These are phyloP conservation scores for Solanum ossicruentum DNA, from an alignment of 257 asterid species.

Conservation along the genomic window DNA sequence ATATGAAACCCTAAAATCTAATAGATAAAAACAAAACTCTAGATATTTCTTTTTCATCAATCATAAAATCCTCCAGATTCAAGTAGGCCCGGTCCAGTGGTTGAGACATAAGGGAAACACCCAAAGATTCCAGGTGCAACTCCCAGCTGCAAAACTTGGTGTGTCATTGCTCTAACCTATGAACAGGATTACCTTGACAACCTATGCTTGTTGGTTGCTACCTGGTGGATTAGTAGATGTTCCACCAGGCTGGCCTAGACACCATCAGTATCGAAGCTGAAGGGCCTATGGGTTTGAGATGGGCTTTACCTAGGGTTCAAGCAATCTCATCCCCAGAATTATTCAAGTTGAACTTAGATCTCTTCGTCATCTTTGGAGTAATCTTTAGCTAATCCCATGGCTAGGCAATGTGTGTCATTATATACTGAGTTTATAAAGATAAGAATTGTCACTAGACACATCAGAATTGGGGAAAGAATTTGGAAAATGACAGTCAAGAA, in stretches of 20 bases:
- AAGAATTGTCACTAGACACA: neutral
- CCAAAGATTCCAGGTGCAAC: neutral
- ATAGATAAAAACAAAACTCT: neutral
- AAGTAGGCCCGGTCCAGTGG: neutral
- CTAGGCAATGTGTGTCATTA: neutral
- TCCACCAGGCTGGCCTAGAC: neutral
- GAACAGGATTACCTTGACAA: neutral
- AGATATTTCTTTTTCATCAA: neutral
- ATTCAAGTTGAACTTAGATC: neutral
- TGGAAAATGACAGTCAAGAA: neutral
- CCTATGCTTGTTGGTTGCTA: neutral
- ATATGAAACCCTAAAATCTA: neutral
- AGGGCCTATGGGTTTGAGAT: neutral
- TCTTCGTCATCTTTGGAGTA: neutral
- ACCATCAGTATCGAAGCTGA: neutral
- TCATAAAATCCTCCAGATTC: neutral
- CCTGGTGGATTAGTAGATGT: neutral
- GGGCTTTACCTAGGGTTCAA: neutral
- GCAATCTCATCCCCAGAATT: neutral
- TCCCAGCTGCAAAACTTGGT: neutral
- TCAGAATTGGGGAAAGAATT: neutral
- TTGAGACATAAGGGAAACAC: neutral
- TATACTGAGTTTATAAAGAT: neutral
- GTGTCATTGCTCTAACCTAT: neutral
- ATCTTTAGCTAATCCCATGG: neutral